Conservation (phyloP, 2,329 filamentous ascomycete species). For the Coniochaeta hoffmannii region DNA sequence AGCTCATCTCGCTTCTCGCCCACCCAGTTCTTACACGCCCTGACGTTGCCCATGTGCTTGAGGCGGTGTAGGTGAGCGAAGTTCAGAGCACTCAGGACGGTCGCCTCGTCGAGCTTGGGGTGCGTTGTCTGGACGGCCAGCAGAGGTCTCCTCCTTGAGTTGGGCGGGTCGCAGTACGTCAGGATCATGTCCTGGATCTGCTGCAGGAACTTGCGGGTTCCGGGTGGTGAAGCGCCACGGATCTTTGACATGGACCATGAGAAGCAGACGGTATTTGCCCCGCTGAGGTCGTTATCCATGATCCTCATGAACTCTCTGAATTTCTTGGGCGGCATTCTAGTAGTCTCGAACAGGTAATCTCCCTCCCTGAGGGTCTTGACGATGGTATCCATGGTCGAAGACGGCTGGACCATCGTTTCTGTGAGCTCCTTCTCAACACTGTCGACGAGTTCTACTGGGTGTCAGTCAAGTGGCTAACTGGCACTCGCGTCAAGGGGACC, state of each 20-base stretch:
- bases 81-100: neutral
- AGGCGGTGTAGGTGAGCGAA: neutral
- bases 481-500: neutral
- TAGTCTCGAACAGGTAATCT: neutral
- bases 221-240: neutral
- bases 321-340: neutral
- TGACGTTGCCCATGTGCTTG: neutral
- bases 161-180: neutral
- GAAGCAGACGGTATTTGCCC: neutral
- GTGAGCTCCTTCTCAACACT: neutral
- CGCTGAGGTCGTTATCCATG: neutral
- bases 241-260: neutral
- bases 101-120: neutral
- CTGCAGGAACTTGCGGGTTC: neutral
- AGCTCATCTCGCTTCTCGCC: neutral
- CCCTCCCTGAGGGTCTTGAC: neutral
- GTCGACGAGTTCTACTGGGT: neutral
- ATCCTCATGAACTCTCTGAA: neutral
- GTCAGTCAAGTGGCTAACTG: neutral
- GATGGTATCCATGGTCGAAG: neutral
- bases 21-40: neutral
- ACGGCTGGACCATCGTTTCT: neutral
- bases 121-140: neutral
- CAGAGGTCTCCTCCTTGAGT: neutral
- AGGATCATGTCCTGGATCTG: neutral